Evolutionary conservation across 2,329 filamentous ascomycete genomes (phyloP).

Genomic region (Blumeria hordei): DNA sequence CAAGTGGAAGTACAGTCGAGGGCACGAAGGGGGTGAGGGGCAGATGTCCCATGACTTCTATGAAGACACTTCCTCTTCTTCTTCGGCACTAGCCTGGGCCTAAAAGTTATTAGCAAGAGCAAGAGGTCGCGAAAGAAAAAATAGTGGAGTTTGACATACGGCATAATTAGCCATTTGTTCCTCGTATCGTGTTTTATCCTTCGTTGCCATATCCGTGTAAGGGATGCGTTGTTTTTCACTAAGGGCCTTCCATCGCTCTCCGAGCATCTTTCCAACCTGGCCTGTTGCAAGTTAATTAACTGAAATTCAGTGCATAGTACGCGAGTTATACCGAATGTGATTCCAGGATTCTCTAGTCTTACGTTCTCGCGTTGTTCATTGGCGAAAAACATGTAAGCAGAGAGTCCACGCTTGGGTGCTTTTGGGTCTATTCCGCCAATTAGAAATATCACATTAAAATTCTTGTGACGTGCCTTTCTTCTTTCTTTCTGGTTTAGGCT

Average conservation of each 20-base stretch:
- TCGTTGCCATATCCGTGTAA: conserved; percentile 88
- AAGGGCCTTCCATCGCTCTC: conserved; percentile 95
- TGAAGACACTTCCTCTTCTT: background rate
- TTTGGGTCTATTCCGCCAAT: conserved; percentile 49
- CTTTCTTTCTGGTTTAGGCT: conserved; percentile 35
- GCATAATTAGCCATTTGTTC: conserved; percentile 91
- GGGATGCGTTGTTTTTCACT: conserved; percentile 79
- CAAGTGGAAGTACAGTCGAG: too few species aligned
- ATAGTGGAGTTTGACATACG: conserved; percentile 29
- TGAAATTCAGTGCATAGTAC: background rate
- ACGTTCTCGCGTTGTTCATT: conserved; percentile 98
- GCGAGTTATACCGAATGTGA: conserved; percentile 58
- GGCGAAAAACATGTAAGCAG: conserved; percentile 99
- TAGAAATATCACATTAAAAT: conserved; percentile 2
- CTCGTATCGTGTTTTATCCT: conserved; percentile 98
- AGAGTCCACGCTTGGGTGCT: conserved; percentile 96
- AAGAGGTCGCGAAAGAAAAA: background rate
- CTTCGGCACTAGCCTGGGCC: background rate
- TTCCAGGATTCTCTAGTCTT: conserved; percentile 91
- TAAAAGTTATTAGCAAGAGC: background rate
- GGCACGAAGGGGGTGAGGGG: background rate
- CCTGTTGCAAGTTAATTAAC: conserved; percentile 22
- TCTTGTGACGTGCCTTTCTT: conserved; percentile 37
- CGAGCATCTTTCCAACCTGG: conserved; percentile 93
- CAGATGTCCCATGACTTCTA: background rate